Conservation (phyloP, 2,329 filamentous ascomycete genomes). For the Fusarium anthophilum region DNA sequence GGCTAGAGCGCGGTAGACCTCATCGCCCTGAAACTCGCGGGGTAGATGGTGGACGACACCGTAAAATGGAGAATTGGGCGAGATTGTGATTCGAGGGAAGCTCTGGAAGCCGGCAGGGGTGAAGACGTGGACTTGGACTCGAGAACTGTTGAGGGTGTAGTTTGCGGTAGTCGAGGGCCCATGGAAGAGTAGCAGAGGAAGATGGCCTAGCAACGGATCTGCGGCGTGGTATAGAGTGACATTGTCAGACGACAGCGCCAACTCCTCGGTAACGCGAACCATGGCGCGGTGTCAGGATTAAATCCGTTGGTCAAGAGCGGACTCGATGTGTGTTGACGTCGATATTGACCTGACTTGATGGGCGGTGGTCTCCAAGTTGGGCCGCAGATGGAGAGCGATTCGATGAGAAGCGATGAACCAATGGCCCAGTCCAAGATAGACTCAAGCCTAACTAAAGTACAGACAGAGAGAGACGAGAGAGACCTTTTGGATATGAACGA, state of each 20-base stretch:
- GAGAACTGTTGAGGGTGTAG: conserved; percentile 85
- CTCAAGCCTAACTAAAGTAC: neutral
- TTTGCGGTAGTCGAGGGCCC: conserved; percentile 90
- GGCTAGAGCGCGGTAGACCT: conserved; percentile 88
- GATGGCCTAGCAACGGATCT: conserved; percentile 83
- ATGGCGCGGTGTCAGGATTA: conserved; percentile 63
- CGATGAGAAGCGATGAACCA: conserved; percentile 10
- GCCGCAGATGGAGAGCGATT: conserved; percentile 35
- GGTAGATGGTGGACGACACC: conserved; percentile 89
- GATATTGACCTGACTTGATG: conserved; percentile 14
- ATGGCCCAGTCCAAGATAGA: neutral
- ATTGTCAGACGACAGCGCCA: conserved; percentile 81
- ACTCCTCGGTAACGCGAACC: conserved; percentile 83
- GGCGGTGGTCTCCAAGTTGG: conserved; percentile 39
- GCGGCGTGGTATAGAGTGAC: conserved; percentile 89
- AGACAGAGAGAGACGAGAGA: conserved; percentile 13
- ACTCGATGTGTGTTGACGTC: conserved; percentile 28
- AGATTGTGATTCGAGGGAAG: conserved; percentile 90
- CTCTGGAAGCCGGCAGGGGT: conserved; percentile 88
- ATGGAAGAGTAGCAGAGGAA: conserved; percentile 90
- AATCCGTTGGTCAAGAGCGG: conserved; percentile 27
- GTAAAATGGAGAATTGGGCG: conserved; percentile 91
- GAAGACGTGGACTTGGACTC: conserved; percentile 94
- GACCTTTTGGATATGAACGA: conserved; percentile 22
- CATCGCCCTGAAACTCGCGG: conserved; percentile 94